Evolutionary conservation across 768 basidiomycete genomes (phyloP), one percentile per base, ranked within the genome.

Genomic region (Tulasnella sp.): DNA sequence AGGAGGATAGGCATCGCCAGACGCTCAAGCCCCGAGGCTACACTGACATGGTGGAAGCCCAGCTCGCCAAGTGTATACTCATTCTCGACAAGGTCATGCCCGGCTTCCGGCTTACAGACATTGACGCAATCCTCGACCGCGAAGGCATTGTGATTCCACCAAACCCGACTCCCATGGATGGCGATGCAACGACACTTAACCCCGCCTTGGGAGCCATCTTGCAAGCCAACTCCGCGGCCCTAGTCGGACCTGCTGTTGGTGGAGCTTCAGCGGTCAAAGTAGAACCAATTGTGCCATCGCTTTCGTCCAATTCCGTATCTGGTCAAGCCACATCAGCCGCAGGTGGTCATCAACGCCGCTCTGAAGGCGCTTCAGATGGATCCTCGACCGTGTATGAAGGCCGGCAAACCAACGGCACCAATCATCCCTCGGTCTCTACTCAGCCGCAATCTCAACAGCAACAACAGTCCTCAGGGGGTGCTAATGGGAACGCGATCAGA

Each of bases 1-100:
- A 95, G 83, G 94, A 95, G 82, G 94, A 95, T 86, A 87, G 94
- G 70, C 93, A 95, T 84, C 87, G 93, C 55, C 92, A 94, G 87
- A 93, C 92, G 0, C 88, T 95, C 82, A 94, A 93, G 73, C 92
- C 92, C 1, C 87, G 94, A 55, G 94, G 93, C 46, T 91, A 95
- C 84, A 91, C 92, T 0, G 93, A 94, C 82, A 91, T 88, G 79
- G 85, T 95, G 83, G 94, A 95, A 86, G 89, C 90, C 80, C 91
- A 93, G 85, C 88, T 95, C 72, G 86, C 88, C 0, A 92, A 93
- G 80, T 94, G 93, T 82, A 89, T 90, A 79, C 91, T 91, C 23
- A 89, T 95, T 69, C 89, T 95, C 82, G 92, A 92, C 84, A 89
- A 83, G 82, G 89, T 29, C 89, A 86, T 91, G 75, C 90, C 91